Conservation (phyloP, 306 rosid species). For the Datisca glomerata region DNA sequence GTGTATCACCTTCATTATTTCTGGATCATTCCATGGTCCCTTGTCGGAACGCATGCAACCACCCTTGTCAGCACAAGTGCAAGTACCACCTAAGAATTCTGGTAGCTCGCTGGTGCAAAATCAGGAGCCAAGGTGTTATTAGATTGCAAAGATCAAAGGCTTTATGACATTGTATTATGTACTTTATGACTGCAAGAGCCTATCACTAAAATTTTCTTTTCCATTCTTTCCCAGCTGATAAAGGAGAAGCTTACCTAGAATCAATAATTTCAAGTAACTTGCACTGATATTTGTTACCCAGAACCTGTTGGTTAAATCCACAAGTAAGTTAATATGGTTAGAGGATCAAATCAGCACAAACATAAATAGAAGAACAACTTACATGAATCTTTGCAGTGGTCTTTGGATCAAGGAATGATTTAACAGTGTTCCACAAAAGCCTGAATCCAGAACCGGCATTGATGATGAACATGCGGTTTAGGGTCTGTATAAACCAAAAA, state of each 20-base stretch:
- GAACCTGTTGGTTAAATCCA: conserved; percentile 50
- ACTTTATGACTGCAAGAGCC: too few relatives aligned
- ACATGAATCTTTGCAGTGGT: conserved; percentile 84
- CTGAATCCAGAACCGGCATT: conserved; percentile 98
- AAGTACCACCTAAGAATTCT: conserved; percentile 81
- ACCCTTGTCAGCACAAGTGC: conserved; percentile 90
- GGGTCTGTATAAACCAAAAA: conserved; percentile 26
- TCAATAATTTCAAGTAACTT: conserved; percentile 90
- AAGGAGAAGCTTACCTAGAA: conserved; percentile 36
- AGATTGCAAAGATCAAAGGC: too few relatives aligned
- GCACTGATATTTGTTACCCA: conserved; percentile 91
- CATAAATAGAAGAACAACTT: conserved; percentile 8
- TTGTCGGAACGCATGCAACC: conserved; percentile 92
- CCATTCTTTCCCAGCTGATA: neutral
- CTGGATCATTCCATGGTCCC: conserved; percentile 97
- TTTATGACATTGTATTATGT: too few relatives aligned
- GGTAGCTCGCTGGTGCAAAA: conserved; percentile 72
- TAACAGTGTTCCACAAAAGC: conserved; percentile 79
- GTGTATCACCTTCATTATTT: conserved; percentile 70
- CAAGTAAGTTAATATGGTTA: conserved; percentile 9
- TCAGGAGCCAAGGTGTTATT: too few relatives aligned
- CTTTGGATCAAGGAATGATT: conserved; percentile 88
- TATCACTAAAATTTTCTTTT: too few relatives aligned
- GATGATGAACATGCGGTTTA: conserved; percentile 93
- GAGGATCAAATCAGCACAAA: neutral